Evolutionary conservation across 345 rosid species (phyloP).

Genomic region (Abelmoschus esculentus): DNA sequence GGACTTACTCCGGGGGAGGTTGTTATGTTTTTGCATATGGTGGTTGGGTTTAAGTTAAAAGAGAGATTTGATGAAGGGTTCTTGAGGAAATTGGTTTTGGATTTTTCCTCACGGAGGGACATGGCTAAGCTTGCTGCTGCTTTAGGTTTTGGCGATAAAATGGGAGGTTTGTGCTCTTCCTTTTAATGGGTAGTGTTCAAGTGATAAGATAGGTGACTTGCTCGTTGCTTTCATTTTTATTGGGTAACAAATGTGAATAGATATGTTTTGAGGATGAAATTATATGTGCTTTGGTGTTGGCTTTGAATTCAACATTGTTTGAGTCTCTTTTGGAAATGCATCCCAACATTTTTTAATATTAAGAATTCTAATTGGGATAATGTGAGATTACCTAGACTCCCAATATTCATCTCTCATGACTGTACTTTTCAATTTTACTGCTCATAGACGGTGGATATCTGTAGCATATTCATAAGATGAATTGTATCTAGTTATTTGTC

Average conservation of each 20-base stretch:
- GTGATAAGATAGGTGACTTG: neutral
- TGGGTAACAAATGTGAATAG: neutral
- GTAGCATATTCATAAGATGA: neutral
- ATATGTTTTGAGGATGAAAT: neutral
- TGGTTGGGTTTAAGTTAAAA: slow-evolving; percentile 37
- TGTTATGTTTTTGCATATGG: slow-evolving; percentile 47
- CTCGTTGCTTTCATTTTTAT: too few species aligned
- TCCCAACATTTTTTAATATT: neutral
- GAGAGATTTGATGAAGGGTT: slow-evolving; percentile 35
- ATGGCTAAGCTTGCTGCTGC: slow-evolving; percentile 43
- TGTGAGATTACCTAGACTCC: neutral
- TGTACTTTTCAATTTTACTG: neutral
- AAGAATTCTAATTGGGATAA: neutral
- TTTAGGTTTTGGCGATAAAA: slow-evolving; percentile 31
- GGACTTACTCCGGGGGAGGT: slow-evolving; percentile 45
- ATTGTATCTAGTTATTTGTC: neutral
- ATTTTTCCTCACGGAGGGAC: slow-evolving; percentile 44
- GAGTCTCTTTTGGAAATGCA: neutral
- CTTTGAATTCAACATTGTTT: neutral
- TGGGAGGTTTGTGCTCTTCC: slow-evolving; percentile 36
- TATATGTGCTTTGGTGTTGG: neutral
- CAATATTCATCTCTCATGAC: neutral
- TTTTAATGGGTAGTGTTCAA: neutral
- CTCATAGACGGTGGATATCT: neutral
- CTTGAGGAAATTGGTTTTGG: slow-evolving; percentile 42